phyloP scores from a whole-genome alignment of 2,329 filamentous ascomycete genomes.

The Colletotrichum liriopes region DNA sequence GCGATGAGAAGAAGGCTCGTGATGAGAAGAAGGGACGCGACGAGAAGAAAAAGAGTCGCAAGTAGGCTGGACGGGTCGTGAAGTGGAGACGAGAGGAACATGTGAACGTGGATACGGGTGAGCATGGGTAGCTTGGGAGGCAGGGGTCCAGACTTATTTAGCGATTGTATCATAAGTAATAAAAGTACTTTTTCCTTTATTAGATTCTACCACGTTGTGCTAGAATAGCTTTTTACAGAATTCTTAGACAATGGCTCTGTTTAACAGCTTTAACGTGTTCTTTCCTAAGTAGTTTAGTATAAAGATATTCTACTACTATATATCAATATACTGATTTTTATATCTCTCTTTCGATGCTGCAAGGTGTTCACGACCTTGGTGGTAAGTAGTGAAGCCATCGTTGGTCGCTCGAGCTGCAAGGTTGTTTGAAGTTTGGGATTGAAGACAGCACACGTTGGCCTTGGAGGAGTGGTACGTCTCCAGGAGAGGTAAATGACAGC shows the following conservation, averaged over 20 bases:
- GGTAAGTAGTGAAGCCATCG: too few species aligned
- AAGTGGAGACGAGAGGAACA: constrained; percentile 3
- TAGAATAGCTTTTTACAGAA: background rate
- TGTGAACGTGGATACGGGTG: constrained; percentile 2
- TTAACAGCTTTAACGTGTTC: background rate
- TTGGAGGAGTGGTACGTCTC: too few species aligned
- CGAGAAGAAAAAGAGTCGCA: background rate
- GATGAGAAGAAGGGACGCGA: too few species aligned
- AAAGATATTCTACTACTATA: background rate
- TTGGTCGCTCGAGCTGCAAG: too few species aligned
- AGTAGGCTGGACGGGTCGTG: constrained; percentile 2
- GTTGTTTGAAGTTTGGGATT: background rate
- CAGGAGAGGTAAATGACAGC: background rate
- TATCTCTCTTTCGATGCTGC: constrained; percentile 2
- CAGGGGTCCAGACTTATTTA: background rate
- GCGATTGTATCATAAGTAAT: background rate
- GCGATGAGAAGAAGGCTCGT: background rate
- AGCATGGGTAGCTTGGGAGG: constrained; percentile 5
- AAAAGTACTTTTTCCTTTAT: constrained; percentile 4
- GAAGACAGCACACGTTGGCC: background rate
- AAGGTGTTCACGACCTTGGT: too few species aligned
- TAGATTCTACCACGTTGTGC: constrained; percentile 2
- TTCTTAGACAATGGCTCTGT: background rate
- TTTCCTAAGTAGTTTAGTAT: background rate
- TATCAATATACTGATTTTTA: background rate